Evolutionary conservation across 2,329 filamentous ascomycete species (phyloP), one percentile per base, ranked within the genome.

Genomic region (Botrytis tulipae): DNA sequence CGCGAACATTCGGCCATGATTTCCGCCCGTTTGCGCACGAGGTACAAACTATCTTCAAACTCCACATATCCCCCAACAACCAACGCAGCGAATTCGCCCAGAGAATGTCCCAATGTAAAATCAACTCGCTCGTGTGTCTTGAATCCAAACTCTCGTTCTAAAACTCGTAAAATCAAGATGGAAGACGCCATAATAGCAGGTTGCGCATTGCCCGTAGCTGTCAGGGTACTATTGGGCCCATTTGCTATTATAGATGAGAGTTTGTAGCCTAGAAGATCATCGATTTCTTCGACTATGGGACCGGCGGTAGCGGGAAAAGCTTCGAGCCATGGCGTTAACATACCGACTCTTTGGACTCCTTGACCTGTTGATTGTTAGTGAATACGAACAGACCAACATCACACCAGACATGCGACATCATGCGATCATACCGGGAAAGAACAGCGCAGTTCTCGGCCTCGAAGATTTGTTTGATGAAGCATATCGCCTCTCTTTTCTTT

Each of bases 101-200:
- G 86, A 7, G 93, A 97, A 83, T 98, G 95, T 16, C 95, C 95
- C 37, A 98, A 86, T 0, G 93, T 93, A 51, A 97, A 90, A 83
- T 97, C 93, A 61, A 94, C 90, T 74, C 91, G 87, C 73, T 92
- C 88, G 14, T 85, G 83, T 10, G 91, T 88, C 73, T 88, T 86
- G 83, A 98, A 97, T 59, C 88, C 90, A 80, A 95, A 98, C 77
- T 97, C 93, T 75, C 88, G 85, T 84, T 98, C 94, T 76, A 98
- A 87, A 74, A 98, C 90, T 73, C 93, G 91, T 72, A 98, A 87
- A 80, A 98, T 97, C 74, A 97, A 88, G 80, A 98, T 91, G 42
- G 93, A 97, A 6, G 94, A 96, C 22, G 94, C 93, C 94, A 98
- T 97, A 82, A 98, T 97, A 78, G 95, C 95, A 1, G 95, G 95